phyloP scores from a whole-genome alignment of 345 rosid species.

The Cardamine occulta region DNA sequence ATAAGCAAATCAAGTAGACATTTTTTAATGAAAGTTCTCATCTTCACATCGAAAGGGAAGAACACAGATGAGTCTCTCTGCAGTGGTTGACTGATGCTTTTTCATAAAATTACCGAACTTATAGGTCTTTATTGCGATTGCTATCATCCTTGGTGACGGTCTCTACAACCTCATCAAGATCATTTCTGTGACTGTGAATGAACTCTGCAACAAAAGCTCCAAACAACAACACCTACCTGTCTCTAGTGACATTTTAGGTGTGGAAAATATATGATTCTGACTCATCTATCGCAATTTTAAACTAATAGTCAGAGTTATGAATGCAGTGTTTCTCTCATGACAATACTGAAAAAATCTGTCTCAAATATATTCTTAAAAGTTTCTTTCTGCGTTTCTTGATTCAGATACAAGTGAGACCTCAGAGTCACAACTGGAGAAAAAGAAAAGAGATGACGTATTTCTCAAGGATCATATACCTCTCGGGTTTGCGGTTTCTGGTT shows the following conservation, averaged over 20 bases:
- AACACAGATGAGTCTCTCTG: neutral
- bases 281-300: neutral
- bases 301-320: neutral
- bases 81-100: constrained; percentile 17
- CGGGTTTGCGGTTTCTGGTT: constrained; percentile 73
- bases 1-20: neutral
- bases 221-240: constrained; percentile 53
- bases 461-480: constrained; percentile 67
- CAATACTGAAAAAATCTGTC: neutral
- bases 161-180: constrained; percentile 83
- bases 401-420: constrained; percentile 56
- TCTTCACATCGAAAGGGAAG: neutral
- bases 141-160: constrained; percentile 84
- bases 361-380: neutral
- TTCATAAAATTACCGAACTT: constrained; percentile 40
- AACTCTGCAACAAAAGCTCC: constrained; percentile 57
- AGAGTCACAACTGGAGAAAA: constrained; percentile 51
- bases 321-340: neutral
- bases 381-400: neutral
- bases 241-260: constrained; percentile 58
- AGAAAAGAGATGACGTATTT: constrained; percentile 62
- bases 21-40: neutral
- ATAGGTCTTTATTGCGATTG: constrained; percentile 76
- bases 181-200: constrained; percentile 55
- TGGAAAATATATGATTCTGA: constrained; percentile 2